Evolutionary conservation across 257 asterid genomes (phyloP), one percentile per base, ranked within the genome.

Genomic region (Eucommia ulmoides): DNA sequence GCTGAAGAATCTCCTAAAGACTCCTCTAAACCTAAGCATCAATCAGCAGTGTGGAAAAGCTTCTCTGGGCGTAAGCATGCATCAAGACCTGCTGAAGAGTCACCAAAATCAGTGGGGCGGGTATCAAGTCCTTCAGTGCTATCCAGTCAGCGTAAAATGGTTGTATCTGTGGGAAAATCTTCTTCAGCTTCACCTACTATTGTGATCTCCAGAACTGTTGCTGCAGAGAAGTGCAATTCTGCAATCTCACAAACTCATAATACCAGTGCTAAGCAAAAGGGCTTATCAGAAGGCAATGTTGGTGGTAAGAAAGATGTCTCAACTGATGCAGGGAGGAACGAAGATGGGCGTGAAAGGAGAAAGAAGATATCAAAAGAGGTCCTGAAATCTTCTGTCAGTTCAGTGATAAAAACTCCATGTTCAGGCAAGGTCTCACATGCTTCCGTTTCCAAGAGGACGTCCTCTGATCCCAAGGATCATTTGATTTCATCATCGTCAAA

Each of bases 311-410:
- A 65, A 58, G 87, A 78, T 24, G 38, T 62, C 41, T 56, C 65
- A n/a, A 51, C 58, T 54, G 79, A 77, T 66, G 72, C 52, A 19
- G 71, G 52, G 55, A 72, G 66, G 77, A 81, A 48, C 66, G 93
- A 70, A 41, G 81, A 66, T 41, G 74, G 72, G 62, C 58, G 65
- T 67, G 83, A 64, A 53, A 91, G 67, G 62, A 65, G 71, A 22
- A 83, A 70, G 77, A 82, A 82, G 59, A 50, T 68, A 49, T 57
- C 61, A 20, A 83, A 75, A 79, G 94, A 85, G 64, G 55, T 71
- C 53, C 59, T 88, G 21, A 78, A 81, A 67, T 59, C 68, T 5
- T 48, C 68, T 19, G 33, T 64, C 33, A 65, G 62, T 61, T 56
- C 75, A 50, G 59, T 56, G 20, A 50, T 81, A 24, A 78, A 74